These are phyloP conservation scores for Russula lepida DNA, from an alignment of 768 basidiomycete genomes.

Conservation along the genomic window DNA sequence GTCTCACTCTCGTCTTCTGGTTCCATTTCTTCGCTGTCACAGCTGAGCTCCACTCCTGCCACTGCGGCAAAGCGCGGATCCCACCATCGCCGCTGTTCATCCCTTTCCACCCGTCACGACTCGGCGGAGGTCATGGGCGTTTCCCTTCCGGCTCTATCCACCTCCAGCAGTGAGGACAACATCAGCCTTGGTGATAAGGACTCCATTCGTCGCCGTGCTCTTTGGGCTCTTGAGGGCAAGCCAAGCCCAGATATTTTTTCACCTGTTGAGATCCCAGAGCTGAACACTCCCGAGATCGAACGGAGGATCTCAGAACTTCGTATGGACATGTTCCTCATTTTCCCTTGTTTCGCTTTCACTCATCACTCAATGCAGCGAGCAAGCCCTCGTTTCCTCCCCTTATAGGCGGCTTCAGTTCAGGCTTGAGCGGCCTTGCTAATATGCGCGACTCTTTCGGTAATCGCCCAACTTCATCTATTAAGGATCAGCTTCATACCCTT, in stretches of 20 bases:
- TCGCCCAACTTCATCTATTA: constrained; percentile 55
- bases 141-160: constrained; percentile 55
- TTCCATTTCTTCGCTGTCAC: constrained; percentile 28
- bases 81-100: constrained; percentile 78
- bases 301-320: constrained; percentile 57
- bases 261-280: constrained; percentile 79
- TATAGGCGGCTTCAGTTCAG: constrained; percentile 34
- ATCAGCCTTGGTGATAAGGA: constrained; percentile 64
- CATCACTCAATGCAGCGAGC: constrained; percentile 35
- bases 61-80: constrained; percentile 51
- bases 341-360: not conserved
- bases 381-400: constrained; percentile 53
- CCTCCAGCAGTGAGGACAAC: constrained; percentile 55
- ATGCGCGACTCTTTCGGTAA: constrained; percentile 81
- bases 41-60: constrained; percentile 28
- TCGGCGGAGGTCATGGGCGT: constrained; percentile 90
- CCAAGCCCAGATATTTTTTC: constrained; percentile 53
- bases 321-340: constrained; percentile 33
- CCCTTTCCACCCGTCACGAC: constrained; percentile 83
- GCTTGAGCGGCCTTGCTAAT: constrained; percentile 36
- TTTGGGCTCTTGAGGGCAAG: constrained; percentile 84
- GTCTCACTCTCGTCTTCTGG: constrained; percentile 26
- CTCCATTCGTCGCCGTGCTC: constrained; percentile 72
- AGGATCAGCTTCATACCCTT: constrained; percentile 71
- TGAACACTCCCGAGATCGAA: constrained; percentile 50